phyloP scores from a whole-genome alignment of 192 early-diverging fungal genomes.

The Powellomyces hirtus region DNA sequence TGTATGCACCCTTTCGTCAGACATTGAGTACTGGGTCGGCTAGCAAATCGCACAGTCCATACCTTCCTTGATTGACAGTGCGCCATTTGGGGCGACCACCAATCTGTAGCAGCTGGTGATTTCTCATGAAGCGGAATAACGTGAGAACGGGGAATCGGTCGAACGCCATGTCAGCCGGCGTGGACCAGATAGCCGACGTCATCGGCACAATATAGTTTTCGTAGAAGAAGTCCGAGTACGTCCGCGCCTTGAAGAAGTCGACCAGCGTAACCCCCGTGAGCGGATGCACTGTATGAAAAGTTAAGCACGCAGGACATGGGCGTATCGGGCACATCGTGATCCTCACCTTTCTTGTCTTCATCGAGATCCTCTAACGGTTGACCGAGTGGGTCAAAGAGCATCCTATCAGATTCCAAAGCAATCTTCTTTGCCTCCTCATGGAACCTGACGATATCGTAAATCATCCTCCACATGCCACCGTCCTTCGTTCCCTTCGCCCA shows the following conservation, averaged over 20 bases:
- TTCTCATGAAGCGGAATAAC: conserved; percentile 61
- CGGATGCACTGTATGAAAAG: conserved; percentile 23
- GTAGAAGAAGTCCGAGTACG: conserved; percentile 56
- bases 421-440: conserved; percentile 52
- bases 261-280: conserved; percentile 46
- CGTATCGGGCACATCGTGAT: not conserved
- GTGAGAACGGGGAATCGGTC: conserved; percentile 62
- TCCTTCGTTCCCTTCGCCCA: conserved; percentile 11
- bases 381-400: conserved; percentile 41
- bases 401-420: conserved; percentile 44
- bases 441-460: conserved; percentile 54
- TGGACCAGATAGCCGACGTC: conserved; percentile 67
- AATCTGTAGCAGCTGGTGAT: conserved; percentile 58
- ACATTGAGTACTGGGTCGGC: not conserved
- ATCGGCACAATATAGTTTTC: conserved; percentile 68
- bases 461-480: conserved; percentile 50
- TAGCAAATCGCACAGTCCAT: not conserved
- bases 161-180: conserved; percentile 54
- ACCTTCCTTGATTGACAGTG: conserved; percentile 56
- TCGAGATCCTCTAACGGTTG: conserved; percentile 11
- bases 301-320: not conserved
- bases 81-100: conserved; percentile 54
- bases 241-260: conserved; percentile 49
- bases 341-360: not conserved
- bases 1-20: too few relatives aligned